Conservation (phyloP, 1,139 yeast genomes). For the Meyerozyma sp. region DNA sequence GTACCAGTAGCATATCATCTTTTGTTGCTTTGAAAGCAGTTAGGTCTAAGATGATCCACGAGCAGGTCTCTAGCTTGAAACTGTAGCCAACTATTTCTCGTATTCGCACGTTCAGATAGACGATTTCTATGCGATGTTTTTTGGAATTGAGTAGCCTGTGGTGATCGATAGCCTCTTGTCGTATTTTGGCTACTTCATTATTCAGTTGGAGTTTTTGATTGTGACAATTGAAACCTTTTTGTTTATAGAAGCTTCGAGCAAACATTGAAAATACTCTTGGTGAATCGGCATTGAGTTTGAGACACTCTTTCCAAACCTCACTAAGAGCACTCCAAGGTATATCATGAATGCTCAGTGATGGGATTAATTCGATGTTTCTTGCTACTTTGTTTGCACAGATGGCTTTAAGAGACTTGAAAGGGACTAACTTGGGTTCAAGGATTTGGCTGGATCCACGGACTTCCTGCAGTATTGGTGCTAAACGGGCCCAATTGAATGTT, state of each 20-base stretch:
- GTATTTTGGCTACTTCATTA: background rate
- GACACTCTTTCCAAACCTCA: conserved; percentile 28
- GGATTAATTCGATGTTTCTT: conserved; percentile 18
- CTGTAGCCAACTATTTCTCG: conserved; percentile 16
- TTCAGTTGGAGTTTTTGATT: background rate
- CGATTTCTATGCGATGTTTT: conserved; percentile 4
- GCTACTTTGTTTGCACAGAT: conserved; percentile 29
- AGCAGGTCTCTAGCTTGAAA: conserved; percentile 10
- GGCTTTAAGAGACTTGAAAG: conserved; percentile 7
- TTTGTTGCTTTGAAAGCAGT: conserved; percentile 9
- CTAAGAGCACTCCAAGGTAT: conserved; percentile 28
- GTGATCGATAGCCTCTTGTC: conserved; percentile 6
- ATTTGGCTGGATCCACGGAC: background rate
- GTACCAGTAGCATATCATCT: conserved; percentile 22
- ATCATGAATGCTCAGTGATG: conserved; percentile 15
- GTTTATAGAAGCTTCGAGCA: conserved; percentile 17
- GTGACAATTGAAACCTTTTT: conserved; percentile 23
- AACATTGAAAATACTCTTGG: conserved; percentile 24
- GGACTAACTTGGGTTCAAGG: background rate
- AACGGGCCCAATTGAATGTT: conserved; percentile 7
- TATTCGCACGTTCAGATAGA: conserved; percentile 8
- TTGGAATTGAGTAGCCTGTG: conserved; percentile 5
- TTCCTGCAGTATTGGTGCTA: background rate
- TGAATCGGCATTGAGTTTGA: conserved; percentile 24
- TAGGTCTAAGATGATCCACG: conserved; percentile 18